Evolutionary conservation across 257 asterid genomes (phyloP).

Genomic region (Forsythia viridissima): DNA sequence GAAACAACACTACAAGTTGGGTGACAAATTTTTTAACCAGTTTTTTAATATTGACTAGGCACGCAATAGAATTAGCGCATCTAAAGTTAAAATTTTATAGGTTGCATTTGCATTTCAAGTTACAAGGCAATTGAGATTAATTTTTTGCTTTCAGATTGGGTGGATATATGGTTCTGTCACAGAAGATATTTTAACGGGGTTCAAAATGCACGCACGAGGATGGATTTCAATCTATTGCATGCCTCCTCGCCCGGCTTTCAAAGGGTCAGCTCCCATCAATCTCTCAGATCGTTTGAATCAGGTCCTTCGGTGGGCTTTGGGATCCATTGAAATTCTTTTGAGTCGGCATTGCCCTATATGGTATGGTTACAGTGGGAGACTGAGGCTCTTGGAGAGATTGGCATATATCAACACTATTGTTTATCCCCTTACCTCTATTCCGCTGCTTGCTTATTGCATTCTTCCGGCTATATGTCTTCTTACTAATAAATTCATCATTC

Average conservation of each 20-base stretch:
- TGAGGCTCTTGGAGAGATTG: constrained; percentile 68
- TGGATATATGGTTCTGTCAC: constrained; percentile 97
- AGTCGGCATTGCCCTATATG: constrained; percentile 95
- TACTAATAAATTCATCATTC: constrained; percentile 79
- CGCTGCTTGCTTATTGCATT: constrained; percentile 76
- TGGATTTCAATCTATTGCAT: constrained; percentile 87
- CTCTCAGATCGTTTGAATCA: constrained; percentile 94
- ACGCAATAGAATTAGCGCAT: not conserved
- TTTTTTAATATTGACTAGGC: not conserved
- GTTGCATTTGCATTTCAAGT: not conserved
- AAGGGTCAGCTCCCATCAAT: constrained; percentile 96
- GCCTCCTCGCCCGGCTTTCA: constrained; percentile 91
- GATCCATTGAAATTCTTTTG: constrained; percentile 82
- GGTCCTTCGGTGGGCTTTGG: constrained; percentile 96
- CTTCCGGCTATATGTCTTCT: constrained; percentile 93
- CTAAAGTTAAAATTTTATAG: not conserved
- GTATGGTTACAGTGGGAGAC: constrained; percentile 79
- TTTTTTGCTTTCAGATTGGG: constrained; percentile 58
- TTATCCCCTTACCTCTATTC: constrained; percentile 84
- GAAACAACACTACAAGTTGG: not conserved
- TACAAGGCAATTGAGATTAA: constrained; percentile 2
- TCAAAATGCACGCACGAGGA: constrained; percentile 93
- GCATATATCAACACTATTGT: constrained; percentile 88
- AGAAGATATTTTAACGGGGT: constrained; percentile 92
- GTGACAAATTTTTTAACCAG: too few species aligned